Conservation (phyloP, 2,329 filamentous ascomycete genomes). For the Amphichorda felina region DNA sequence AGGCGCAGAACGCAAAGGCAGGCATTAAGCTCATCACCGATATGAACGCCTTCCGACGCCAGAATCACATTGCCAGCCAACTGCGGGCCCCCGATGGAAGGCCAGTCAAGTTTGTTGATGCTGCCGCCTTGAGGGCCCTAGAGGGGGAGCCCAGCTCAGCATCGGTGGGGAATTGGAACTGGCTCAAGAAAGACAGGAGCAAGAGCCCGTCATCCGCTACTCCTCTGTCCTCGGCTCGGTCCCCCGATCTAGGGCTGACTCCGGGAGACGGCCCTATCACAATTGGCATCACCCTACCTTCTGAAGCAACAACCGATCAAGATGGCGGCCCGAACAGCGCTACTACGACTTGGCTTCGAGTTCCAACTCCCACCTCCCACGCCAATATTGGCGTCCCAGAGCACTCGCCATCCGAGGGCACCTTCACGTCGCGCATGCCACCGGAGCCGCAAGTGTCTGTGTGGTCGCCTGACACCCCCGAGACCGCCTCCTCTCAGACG, state of each 20-base stretch:
- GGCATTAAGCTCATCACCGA: conserved; percentile 61
- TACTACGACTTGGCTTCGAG: not conserved
- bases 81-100: conserved; percentile 16
- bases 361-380: not conserved
- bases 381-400: not conserved
- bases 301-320: conserved; percentile 14
- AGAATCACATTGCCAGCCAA: conserved; percentile 22
- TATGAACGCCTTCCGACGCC: conserved; percentile 41
- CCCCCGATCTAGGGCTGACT: conserved; percentile 39
- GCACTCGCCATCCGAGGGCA: not conserved
- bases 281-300: conserved; percentile 57
- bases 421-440: not conserved
- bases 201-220: conserved; percentile 15
- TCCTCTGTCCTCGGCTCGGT: conserved; percentile 12
- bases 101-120: conserved; percentile 40
- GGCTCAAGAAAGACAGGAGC: conserved; percentile 32
- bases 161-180: conserved; percentile 45
- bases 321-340: not conserved
- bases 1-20: conserved; percentile 45
- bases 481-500: conserved; percentile 37
- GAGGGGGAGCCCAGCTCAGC: conserved; percentile 42
- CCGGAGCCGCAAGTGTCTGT: conserved; percentile 30
- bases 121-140: conserved; percentile 46
- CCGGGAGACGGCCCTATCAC: conserved; percentile 60
- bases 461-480: conserved; percentile 52